Conservation (phyloP, 2,329 filamentous ascomycete genomes). For the Lasiodiplodia gonubiensis region DNA sequence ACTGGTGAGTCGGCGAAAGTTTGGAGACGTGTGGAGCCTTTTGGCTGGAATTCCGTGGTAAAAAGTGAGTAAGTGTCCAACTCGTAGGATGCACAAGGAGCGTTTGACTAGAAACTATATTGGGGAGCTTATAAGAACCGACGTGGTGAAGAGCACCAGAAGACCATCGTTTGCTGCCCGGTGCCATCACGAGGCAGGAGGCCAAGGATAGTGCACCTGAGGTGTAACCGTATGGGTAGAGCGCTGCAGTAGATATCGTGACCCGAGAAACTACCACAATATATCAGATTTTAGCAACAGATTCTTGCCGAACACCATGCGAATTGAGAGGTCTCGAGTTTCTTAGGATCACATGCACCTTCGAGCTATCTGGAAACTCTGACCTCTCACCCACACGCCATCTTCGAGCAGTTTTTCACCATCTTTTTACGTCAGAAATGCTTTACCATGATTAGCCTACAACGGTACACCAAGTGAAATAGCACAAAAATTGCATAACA, state of each 20-base stretch:
- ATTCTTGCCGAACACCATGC: background rate
- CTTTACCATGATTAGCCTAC: background rate
- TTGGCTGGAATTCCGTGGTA: background rate
- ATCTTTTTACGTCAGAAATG: background rate
- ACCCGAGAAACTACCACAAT: background rate
- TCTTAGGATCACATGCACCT: background rate
- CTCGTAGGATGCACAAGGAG: background rate
- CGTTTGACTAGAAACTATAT: background rate
- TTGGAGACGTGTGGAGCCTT: background rate
- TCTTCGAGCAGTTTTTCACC: background rate
- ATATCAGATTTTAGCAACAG: background rate
- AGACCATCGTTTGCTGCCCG: background rate
- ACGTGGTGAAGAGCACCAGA: background rate
- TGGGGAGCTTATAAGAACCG: background rate
- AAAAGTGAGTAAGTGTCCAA: background rate
- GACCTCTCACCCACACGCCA: background rate
- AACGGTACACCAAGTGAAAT: background rate
- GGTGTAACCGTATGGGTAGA: no score
- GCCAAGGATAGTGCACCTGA: background rate
- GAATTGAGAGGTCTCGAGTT: background rate
- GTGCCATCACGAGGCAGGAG: background rate
- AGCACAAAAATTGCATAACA: background rate
- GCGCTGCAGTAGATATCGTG: background rate
- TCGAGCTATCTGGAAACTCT: background rate
- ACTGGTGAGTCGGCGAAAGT: background rate